phyloP scores from a whole-genome alignment of 257 asterid genomes.

The Agastache rugosa region DNA sequence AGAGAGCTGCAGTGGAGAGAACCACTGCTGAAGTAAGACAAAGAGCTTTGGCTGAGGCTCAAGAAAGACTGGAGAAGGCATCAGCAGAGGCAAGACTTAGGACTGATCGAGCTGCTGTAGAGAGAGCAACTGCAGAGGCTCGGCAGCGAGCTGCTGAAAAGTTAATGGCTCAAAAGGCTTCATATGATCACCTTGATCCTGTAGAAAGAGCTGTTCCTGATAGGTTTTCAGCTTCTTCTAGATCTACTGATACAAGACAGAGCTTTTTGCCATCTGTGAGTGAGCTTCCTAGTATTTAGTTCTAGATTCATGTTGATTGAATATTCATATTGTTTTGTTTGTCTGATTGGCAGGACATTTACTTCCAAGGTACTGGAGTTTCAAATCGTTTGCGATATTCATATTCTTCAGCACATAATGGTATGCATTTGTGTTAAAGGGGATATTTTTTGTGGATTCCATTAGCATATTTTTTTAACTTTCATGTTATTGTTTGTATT shows the following conservation, averaged over 20 bases:
- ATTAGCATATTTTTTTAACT: conserved; percentile 14
- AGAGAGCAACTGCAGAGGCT: conserved; percentile 90
- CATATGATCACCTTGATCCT: conserved; percentile 44
- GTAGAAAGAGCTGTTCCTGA: conserved; percentile 59
- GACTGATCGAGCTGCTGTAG: conserved; percentile 85
- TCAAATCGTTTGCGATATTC: conserved; percentile 53
- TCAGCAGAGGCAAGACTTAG: conserved; percentile 69
- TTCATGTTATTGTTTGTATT: neutral
- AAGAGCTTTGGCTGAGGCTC: conserved; percentile 62
- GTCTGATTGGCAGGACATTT: conserved; percentile 52
- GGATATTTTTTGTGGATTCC: neutral
- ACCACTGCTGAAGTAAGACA: conserved; percentile 68
- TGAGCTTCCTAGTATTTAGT: conserved; percentile 39
- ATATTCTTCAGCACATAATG: conserved; percentile 56
- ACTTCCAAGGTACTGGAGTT: conserved; percentile 49
- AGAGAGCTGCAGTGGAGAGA: conserved; percentile 71
- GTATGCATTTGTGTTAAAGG: conserved; percentile 49
- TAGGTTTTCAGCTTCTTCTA: conserved; percentile 58
- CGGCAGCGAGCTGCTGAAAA: conserved; percentile 79
- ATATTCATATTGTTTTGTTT: conserved; percentile 36
- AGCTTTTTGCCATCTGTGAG: conserved; percentile 74
- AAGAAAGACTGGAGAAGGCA: conserved; percentile 72
- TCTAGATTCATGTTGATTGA: conserved; percentile 32
- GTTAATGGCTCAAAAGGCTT: conserved; percentile 60
- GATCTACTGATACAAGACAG: conserved; percentile 60